Evolutionary conservation across 2,329 filamentous ascomycete species (phyloP), one percentile per base, ranked within the genome.

Genomic region (Trichoderma sp.): DNA sequence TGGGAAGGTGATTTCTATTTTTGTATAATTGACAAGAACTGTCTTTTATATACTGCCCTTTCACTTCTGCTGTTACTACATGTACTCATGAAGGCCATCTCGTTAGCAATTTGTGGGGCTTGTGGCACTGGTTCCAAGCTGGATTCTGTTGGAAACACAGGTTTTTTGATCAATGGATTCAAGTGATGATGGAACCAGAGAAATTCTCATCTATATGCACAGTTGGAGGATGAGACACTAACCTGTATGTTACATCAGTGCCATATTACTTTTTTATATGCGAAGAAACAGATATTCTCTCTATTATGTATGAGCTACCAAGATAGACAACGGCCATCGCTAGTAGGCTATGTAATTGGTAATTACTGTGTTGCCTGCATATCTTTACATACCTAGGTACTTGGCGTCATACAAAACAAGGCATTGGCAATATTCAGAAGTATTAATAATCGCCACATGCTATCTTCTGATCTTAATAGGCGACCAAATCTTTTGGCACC

Each of bases 101-200:
- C 43, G 23, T 50, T 23, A n/a, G 3, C 43, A 6, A 50, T 50
- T 50, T 50, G 43, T 13, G 43, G 43, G 43, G 43, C n/a, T 20
- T 50, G n/a, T 2, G 0, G 5, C 9, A 23, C 11, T n/a, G 17
- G 11, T 47, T 47, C 6, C 43, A 47, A 20, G 43, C 1, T 47
- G 43, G 43, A 50, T 50, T 9, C 2, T 13, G 43, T 50, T 23
- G 0, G 43, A 23, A 23, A 50, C 1, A 23, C 43, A 13, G 43
- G n/a, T 1, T 6, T 50, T 20, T 12, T 6, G n/a, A 20, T 12
- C 1, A 50, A 1, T 1, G 5, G 8, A 3, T 23, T 23, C n/a
- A 50, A 50, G n/a, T 50, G 11, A 50, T 50, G n/a, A 3, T 20
- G 0, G 5, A 6, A 1, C 0, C 9, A 50, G 23, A n/a, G 0